phyloP scores from a whole-genome alignment of 331 rosid species.

The Saraca asoca region DNA sequence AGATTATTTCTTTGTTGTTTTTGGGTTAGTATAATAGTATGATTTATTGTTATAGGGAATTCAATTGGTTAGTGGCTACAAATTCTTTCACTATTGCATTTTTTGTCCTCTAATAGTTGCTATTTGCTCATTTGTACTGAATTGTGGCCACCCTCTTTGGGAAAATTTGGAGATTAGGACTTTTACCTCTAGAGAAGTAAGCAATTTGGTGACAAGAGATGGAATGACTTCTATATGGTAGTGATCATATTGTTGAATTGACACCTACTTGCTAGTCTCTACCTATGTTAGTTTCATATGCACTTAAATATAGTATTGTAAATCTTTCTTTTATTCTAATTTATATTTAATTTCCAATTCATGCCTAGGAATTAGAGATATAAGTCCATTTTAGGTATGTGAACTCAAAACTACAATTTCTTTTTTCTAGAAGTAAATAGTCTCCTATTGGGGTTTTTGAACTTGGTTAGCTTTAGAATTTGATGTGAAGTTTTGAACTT shows the following conservation, averaged over 20 bases:
- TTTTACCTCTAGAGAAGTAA: conserved; percentile 66
- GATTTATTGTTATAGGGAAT: neutral
- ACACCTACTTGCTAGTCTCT: conserved; percentile 86
- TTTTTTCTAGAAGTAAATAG: no score
- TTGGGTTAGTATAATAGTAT: neutral
- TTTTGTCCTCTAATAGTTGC: conserved; percentile 4
- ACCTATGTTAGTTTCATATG: no score
- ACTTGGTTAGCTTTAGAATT: no score
- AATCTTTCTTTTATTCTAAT: no score
- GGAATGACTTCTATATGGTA: conserved; percentile 87
- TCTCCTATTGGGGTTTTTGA: no score
- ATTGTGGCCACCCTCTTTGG: conserved; percentile 83
- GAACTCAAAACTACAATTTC: no score
- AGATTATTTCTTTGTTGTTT: neutral
- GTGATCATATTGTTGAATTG: conserved; percentile 90
- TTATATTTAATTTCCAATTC: no score
- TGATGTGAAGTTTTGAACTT: no score
- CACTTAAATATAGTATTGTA: no score
- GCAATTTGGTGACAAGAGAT: conserved; percentile 91
- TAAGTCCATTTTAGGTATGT: no score
- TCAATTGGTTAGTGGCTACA: conserved; percentile 4
- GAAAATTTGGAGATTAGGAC: conserved; percentile 93
- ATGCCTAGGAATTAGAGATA: no score
- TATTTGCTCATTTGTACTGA: conserved; percentile 12
- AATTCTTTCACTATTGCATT: neutral